Percentiles rank a stretch among this genome's conserved stretches.
phyloP scores from a whole-genome alignment of 75 land plant genomes.

The Cupressus sempervirens region DNA sequence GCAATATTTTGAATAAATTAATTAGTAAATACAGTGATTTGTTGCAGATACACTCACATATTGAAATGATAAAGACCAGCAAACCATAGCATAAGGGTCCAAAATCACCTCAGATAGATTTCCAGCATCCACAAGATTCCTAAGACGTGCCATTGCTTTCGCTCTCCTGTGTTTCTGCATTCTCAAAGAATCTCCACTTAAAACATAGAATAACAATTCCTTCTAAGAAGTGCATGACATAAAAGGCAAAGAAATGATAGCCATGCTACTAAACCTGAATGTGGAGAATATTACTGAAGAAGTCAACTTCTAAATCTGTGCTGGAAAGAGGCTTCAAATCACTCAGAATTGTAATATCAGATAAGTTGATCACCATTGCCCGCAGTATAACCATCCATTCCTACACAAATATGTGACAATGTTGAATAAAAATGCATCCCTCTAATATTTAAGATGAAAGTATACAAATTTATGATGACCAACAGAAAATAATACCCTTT shows the following conservation, averaged over 20 bases:
- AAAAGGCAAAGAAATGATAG: neutral
- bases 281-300: conserved; percentile 84
- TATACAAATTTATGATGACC: neutral
- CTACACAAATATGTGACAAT: conserved; percentile 32
- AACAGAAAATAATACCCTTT: conserved; percentile 25
- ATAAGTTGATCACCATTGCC: conserved; percentile 65
- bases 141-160: conserved; percentile 76
- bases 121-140: conserved; percentile 31
- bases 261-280: conserved; percentile 52
- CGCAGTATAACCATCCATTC: conserved; percentile 80
- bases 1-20: conserved; percentile 8
- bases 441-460: neutral
- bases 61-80: neutral
- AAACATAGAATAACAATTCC: neutral
- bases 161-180: conserved; percentile 78
- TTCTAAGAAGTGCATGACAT: neutral
- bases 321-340: conserved; percentile 45
- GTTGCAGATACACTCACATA: neutral
- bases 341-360: conserved; percentile 30
- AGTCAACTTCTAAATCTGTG: conserved; percentile 80
- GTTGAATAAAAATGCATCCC: neutral
- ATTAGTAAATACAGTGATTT: conserved; percentile 7
- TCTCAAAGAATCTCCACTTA: neutral
- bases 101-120: conserved; percentile 56
- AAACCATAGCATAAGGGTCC: neutral